Percentiles rank a stretch among this genome's conserved stretches.
Conservation (phyloP, 495 filamentous ascomycete genomes). For the Annulohypoxylon moriforme region DNA sequence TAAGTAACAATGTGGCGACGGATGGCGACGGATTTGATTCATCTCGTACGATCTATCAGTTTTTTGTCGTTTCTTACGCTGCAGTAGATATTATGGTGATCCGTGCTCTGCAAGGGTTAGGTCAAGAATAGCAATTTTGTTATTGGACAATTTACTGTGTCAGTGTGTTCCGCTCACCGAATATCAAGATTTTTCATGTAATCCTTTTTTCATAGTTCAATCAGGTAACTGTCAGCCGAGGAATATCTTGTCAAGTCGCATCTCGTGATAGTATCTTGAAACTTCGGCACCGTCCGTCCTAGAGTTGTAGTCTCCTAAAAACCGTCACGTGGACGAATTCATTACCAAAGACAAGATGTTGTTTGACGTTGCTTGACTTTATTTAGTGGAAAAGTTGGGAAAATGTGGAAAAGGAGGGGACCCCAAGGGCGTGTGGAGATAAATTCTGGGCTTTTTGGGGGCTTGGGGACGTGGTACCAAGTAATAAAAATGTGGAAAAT, state of each 20-base stretch:
- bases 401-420: slow-evolving; percentile 42
- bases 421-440: slow-evolving; percentile 27
- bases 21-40: slow-evolving; percentile 5
- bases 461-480: slow-evolving; percentile 9
- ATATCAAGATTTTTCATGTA: slow-evolving; percentile 1
- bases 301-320: neutral
- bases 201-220: neutral
- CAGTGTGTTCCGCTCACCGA: slow-evolving; percentile 28
- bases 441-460: slow-evolving; percentile 9
- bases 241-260: slow-evolving; percentile 10
- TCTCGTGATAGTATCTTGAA: neutral
- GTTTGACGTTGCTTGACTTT: slow-evolving; percentile 22
- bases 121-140: slow-evolving; percentile 18
- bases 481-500: slow-evolving; percentile 5
- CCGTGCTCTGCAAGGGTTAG: slow-evolving; percentile 21
- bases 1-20: slow-evolving; percentile 5
- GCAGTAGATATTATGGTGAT: slow-evolving; percentile 24
- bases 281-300: slow-evolving; percentile 3
- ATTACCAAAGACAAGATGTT: slow-evolving; percentile 10
- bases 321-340: slow-evolving; percentile 29
- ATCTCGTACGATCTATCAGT: slow-evolving; percentile 31
- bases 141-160: slow-evolving; percentile 15
- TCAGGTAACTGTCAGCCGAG: slow-evolving; percentile 1
- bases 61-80: slow-evolving; percentile 6
- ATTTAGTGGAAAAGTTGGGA: slow-evolving; percentile 44